These are phyloP conservation scores for Vitis rupestris DNA, from an alignment of 164 flowering plant genomes.

Conservation along the genomic window DNA sequence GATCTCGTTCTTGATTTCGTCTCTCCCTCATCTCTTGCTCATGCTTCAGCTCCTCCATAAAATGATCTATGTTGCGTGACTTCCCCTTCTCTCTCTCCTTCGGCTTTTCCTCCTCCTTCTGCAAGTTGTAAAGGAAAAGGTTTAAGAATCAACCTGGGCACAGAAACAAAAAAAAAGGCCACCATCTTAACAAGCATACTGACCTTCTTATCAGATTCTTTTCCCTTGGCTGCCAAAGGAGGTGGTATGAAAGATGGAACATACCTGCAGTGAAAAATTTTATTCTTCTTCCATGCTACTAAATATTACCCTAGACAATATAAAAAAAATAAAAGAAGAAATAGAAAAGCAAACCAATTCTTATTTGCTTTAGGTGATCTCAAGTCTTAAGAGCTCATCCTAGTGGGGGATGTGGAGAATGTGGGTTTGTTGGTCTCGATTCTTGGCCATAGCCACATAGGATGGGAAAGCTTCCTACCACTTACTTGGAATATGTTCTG, in stretches of 20 bases:
- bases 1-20: conserved; percentile 91
- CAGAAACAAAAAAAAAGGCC: conserved; percentile 3
- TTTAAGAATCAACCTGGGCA: conserved; percentile 1
- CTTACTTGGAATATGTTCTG: too few relatives aligned
- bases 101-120: conserved; percentile 83
- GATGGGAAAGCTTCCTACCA: too few relatives aligned
- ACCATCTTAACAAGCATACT: conserved; percentile 3
- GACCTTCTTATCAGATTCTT: conserved; percentile 83
- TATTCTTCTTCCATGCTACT: conserved; percentile 16
- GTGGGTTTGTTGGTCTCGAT: too few relatives aligned
- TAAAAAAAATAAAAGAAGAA: not conserved
- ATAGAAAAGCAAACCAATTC: not conserved
- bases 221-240: conserved; percentile 82
- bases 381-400: too few relatives aligned
- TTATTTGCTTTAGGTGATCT: too few relatives aligned
- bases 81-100: conserved; percentile 92
- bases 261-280: conserved; percentile 58
- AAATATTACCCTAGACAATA: not conserved
- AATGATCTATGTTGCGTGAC: conserved; percentile 87
- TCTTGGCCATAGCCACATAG: too few relatives aligned
- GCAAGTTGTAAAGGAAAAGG: conserved; percentile 15
- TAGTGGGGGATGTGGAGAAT: too few relatives aligned
- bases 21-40: conserved; percentile 97
- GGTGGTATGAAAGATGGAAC: conserved; percentile 97
- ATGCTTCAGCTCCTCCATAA: conserved; percentile 96